Percentiles rank a stretch among this genome's conserved stretches.
Evolutionary conservation across 257 asterid genomes (phyloP).

Genomic region (Datura wrightii): DNA sequence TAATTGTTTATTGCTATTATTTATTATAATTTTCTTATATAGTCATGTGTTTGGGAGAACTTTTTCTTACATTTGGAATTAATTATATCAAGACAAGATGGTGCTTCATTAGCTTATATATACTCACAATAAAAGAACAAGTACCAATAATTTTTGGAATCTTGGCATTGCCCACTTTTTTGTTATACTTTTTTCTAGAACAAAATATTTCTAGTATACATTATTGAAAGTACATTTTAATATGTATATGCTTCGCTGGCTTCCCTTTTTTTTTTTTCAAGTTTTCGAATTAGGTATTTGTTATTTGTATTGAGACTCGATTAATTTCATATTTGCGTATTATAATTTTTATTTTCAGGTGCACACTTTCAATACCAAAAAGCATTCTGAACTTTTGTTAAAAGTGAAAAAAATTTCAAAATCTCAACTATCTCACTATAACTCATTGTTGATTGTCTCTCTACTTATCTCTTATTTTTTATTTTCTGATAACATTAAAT

Average conservation of each 20-base stretch:
- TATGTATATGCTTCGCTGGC: background rate
- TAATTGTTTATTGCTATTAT: background rate
- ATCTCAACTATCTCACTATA: too few species aligned
- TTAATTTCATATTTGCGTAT: too few species aligned
- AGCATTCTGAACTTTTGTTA: too few species aligned
- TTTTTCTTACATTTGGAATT: background rate
- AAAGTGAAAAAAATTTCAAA: too few species aligned
- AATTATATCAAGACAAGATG: background rate
- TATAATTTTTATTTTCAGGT: too few species aligned
- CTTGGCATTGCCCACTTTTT: background rate
- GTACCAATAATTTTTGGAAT: background rate
- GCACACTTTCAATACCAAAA: too few species aligned
- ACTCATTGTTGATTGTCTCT: background rate
- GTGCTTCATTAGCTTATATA: background rate
- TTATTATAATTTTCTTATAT: background rate
- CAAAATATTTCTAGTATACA: background rate
- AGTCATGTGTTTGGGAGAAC: background rate
- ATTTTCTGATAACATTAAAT: background rate
- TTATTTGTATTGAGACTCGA: too few species aligned
- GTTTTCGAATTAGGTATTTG: too few species aligned
- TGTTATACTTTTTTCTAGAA: background rate
- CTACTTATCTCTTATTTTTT: background rate
- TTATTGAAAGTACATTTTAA: background rate
- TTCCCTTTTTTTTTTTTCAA: too few species aligned
- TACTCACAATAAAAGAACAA: background rate